A percentile compares a stretch with the other conserved stretches of the same genome.
Conservation (phyloP, 805 yeast species). For the Komagataella phaffii region DNA sequence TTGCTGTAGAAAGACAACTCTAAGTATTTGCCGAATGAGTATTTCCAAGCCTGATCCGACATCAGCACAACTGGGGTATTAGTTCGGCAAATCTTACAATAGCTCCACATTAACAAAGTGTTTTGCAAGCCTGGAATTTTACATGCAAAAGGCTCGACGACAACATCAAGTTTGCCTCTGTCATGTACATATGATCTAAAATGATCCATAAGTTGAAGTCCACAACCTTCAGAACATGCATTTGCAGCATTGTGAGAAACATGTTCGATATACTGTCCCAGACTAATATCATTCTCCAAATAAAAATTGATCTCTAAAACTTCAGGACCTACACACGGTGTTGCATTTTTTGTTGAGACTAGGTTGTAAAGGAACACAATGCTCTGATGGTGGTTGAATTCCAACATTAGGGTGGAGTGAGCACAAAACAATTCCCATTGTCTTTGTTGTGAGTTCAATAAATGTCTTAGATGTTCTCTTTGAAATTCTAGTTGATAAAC, state of each 20-base stretch:
- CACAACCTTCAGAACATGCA: slow-evolving; percentile 75
- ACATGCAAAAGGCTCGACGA: slow-evolving; percentile 48
- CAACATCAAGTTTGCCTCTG: slow-evolving; percentile 64
- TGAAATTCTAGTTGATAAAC: slow-evolving; percentile 16
- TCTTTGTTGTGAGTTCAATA: slow-evolving; percentile 26
- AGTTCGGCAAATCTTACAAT: slow-evolving; percentile 66
- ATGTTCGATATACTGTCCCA: slow-evolving; percentile 83
- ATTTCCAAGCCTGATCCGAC: slow-evolving; percentile 80
- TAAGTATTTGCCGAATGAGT: slow-evolving; percentile 85
- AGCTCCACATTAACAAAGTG: slow-evolving; percentile 82
- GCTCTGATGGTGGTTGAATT: slow-evolving; percentile 64
- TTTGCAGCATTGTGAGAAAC: slow-evolving; percentile 52
- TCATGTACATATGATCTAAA: slow-evolving; percentile 85
- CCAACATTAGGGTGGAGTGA: slow-evolving; percentile 36
- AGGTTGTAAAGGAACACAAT: slow-evolving; percentile 69
- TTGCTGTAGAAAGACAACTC: slow-evolving; percentile 77
- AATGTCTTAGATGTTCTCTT: slow-evolving; percentile 14
- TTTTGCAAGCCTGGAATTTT: slow-evolving; percentile 47
- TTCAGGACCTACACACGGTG: slow-evolving; percentile 90
- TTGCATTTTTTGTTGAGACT: slow-evolving; percentile 71
- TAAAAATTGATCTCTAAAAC: slow-evolving; percentile 76
- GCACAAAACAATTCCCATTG: slow-evolving; percentile 57
- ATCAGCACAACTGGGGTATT: slow-evolving; percentile 69
- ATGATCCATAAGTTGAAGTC: slow-evolving; percentile 56
- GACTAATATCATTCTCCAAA: slow-evolving; percentile 79